Conservation (phyloP, 2,329 filamentous ascomycete genomes). For the Basipetospora sp. region DNA sequence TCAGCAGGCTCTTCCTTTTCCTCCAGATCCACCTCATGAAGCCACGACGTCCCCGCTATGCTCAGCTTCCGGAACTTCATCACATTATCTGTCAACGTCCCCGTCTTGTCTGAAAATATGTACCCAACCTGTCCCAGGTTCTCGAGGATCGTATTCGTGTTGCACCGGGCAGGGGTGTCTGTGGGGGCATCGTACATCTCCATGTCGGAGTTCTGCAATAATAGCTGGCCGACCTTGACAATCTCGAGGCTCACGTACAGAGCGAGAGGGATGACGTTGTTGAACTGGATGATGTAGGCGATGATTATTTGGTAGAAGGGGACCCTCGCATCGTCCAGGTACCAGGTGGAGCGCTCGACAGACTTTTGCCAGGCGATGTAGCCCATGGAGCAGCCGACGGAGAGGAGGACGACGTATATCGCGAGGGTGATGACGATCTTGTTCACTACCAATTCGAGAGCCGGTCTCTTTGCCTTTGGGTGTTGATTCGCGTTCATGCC, state of each 20-base stretch:
- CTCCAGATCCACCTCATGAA: conserved; percentile 59
- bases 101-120: conserved; percentile 88
- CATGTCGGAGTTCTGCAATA: conserved; percentile 64
- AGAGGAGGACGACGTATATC: conserved; percentile 62
- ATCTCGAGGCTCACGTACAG: conserved; percentile 84
- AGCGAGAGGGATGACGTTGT: conserved; percentile 83
- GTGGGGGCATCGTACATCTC: conserved; percentile 81
- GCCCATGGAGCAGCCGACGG: conserved; percentile 66
- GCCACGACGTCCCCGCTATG: conserved; percentile 76
- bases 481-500: conserved; percentile 78
- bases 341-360: conserved; percentile 60
- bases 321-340: conserved; percentile 56
- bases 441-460: conserved; percentile 63
- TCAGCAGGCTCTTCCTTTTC: conserved; percentile 16
- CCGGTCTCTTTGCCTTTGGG: conserved; percentile 67
- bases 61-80: conserved; percentile 94
- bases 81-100: conserved; percentile 82
- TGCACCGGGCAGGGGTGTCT: conserved; percentile 74
- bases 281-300: conserved; percentile 91
- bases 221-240: conserved; percentile 64
- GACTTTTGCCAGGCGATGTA: conserved; percentile 62
- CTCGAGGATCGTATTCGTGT: conserved; percentile 89
- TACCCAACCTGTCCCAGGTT: conserved; percentile 83
- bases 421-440: conserved; percentile 70
- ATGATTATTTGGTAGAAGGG: conserved; percentile 68